Conservation (phyloP, 805 yeast genomes). For the Candida qinlingensis region DNA sequence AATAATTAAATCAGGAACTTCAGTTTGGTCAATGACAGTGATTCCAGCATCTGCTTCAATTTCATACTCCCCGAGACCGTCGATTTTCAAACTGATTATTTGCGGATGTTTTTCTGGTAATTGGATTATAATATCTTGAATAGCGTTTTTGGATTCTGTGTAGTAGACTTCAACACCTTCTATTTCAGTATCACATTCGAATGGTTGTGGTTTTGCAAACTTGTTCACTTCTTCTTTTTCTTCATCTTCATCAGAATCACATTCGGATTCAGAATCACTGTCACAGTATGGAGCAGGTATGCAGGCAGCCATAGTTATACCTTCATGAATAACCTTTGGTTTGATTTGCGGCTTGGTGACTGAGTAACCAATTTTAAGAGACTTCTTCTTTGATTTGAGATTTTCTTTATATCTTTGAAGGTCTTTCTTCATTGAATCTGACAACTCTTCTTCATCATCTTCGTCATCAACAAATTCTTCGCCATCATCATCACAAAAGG, state of each 20-base stretch:
- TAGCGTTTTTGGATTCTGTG: too few relatives aligned
- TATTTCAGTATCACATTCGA: not conserved
- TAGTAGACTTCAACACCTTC: not conserved
- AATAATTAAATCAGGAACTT: not conserved
- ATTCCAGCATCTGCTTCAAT: not conserved
- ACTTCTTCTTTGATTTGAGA: too few relatives aligned
- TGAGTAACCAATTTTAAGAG: too few relatives aligned
- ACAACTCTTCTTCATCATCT: constrained; percentile 3
- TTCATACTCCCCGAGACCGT: not conserved
- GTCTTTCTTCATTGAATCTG: not conserved
- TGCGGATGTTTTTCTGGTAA: not conserved
- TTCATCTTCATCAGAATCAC: not conserved
- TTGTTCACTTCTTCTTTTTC: not conserved
- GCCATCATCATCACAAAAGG: not conserved
- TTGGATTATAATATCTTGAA: not conserved
- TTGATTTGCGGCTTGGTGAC: not conserved
- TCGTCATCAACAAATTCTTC: constrained; percentile 1
- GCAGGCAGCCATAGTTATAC: not conserved
- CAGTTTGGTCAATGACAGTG: not conserved
- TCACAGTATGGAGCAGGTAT: not conserved
- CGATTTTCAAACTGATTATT: not conserved
- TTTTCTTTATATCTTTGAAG: too few relatives aligned
- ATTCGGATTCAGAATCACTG: not conserved
- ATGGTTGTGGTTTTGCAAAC: too few relatives aligned
- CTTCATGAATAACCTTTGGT: not conserved